Evolutionary conservation across 1,284 basidiomycete genomes (phyloP).

Genomic region (Apiotrichum mycotoxinovorans): DNA sequence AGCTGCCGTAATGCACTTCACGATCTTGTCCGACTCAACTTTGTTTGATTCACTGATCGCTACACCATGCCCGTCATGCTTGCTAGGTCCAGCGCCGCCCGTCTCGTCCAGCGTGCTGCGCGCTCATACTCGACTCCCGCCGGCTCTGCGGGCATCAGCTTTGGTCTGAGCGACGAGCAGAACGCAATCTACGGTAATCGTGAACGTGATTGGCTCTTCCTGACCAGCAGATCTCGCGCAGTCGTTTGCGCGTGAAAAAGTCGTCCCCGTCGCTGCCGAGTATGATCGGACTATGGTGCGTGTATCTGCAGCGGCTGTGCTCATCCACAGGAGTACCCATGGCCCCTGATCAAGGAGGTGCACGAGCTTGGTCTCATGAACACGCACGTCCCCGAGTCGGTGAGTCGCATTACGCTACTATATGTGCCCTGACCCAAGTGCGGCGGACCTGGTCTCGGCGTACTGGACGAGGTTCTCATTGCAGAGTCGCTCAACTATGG

Average conservation of each 20-base stretch:
- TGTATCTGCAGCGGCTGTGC: no score
- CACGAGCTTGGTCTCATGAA: slow-evolving; percentile 53
- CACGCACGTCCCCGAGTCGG: slow-evolving; percentile 52
- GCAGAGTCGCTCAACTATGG: slow-evolving; percentile 54
- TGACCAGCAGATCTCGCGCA: slow-evolving; percentile 52
- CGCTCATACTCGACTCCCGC: neutral
- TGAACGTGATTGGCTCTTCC: neutral
- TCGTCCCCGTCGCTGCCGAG: slow-evolving; percentile 54
- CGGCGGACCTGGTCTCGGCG: slow-evolving; percentile 54
- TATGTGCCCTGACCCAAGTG: slow-evolving; percentile 40
- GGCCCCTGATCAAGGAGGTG: slow-evolving; percentile 56
- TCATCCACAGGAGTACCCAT: slow-evolving; percentile 52
- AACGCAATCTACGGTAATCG: slow-evolving; percentile 40
- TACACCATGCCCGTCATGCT: neutral
- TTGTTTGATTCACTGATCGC: neutral
- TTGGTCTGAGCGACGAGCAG: slow-evolving; percentile 42
- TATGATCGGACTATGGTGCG: slow-evolving; percentile 52
- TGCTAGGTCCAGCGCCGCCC: neutral
- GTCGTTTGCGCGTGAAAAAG: slow-evolving; percentile 53
- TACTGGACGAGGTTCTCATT: slow-evolving; percentile 55
- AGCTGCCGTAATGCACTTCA: no score
- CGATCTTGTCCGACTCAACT: neutral
- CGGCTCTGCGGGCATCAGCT: neutral
- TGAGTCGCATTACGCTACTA: slow-evolving; percentile 19
- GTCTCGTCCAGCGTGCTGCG: neutral